A percentile compares a stretch with the other conserved stretches of the same genome.
These are phyloP conservation scores for Epichloe festucae DNA, from an alignment of 2,329 filamentous ascomycete genomes.

Conservation along the genomic window DNA sequence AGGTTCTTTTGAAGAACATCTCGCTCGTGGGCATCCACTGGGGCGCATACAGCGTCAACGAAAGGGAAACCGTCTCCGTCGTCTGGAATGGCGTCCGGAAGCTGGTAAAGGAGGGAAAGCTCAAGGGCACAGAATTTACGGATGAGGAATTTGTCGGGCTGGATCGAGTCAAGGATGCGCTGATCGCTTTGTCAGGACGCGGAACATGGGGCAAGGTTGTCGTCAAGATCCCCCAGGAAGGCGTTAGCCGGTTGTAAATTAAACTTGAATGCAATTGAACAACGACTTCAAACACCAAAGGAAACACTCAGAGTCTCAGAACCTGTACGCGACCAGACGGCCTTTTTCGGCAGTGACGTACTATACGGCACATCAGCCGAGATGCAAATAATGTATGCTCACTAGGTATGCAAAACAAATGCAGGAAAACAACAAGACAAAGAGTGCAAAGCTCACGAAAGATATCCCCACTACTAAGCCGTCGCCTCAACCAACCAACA, in stretches of 20 bases:
- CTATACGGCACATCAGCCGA: no score
- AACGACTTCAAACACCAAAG: no score
- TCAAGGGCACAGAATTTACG: constrained; percentile 68
- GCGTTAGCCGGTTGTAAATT: constrained; percentile 39
- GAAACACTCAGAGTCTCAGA: no score
- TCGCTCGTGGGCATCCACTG: constrained; percentile 81
- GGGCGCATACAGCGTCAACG: constrained; percentile 68
- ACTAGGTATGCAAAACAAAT: no score
- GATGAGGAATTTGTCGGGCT: constrained; percentile 74
- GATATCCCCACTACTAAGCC: background rate
- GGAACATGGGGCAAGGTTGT: constrained; percentile 96
- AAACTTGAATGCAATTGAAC: background rate
- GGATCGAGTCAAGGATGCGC: constrained; percentile 62
- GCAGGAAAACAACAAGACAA: no score
- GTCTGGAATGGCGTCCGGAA: constrained; percentile 79
- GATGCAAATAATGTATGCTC: no score
- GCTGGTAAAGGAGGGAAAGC: constrained; percentile 65
- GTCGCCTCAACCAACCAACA: background rate
- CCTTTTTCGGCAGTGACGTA: no score
- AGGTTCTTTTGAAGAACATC: constrained; percentile 88
- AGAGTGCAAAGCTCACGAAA: background rate
- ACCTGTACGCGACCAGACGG: no score
- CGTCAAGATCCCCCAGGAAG: constrained; percentile 64
- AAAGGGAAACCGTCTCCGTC: constrained; percentile 52
- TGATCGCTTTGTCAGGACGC: constrained; percentile 64